These are phyloP conservation scores for Cochliopodium minus DNA, from an alignment of 208 protist species.

Conservation along the genomic window DNA sequence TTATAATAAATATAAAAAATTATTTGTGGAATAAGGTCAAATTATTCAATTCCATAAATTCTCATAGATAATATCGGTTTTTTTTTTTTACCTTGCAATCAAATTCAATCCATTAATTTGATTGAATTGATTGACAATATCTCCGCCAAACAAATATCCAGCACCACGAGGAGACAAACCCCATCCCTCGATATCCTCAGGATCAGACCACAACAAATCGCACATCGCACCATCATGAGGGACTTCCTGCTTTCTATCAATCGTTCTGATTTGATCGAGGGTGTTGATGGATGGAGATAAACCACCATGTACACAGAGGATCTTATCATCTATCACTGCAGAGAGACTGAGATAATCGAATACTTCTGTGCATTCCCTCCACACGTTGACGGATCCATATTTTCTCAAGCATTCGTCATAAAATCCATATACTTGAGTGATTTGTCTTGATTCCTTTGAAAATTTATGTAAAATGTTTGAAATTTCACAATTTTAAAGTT, in stretches of 20 bases:
- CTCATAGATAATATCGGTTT: too few relatives aligned
- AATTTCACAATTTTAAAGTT: not conserved
- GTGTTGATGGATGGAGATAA: constrained; percentile 73
- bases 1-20: too few relatives aligned
- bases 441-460: not conserved
- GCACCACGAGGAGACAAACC: constrained; percentile 86
- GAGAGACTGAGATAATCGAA: constrained; percentile 94
- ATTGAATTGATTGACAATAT: constrained; percentile 91
- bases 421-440: constrained; percentile 85
- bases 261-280: constrained; percentile 74
- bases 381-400: constrained; percentile 83
- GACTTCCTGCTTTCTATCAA: constrained; percentile 88
- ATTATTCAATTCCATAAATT: too few relatives aligned
- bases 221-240: constrained; percentile 96
- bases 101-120: constrained; percentile 90
- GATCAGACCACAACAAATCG: constrained; percentile 97
- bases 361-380: constrained; percentile 86
- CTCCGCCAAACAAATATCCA: constrained; percentile 91
- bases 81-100: too few relatives aligned
- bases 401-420: constrained; percentile 95
- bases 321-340: constrained; percentile 81
- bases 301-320: constrained; percentile 89
- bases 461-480: too few relatives aligned
- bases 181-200: constrained; percentile 80
- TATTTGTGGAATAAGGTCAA: too few relatives aligned